Evolutionary conservation across 2,329 filamentous ascomycete genomes (phyloP).

Genomic region (Penicillium crustosum): DNA sequence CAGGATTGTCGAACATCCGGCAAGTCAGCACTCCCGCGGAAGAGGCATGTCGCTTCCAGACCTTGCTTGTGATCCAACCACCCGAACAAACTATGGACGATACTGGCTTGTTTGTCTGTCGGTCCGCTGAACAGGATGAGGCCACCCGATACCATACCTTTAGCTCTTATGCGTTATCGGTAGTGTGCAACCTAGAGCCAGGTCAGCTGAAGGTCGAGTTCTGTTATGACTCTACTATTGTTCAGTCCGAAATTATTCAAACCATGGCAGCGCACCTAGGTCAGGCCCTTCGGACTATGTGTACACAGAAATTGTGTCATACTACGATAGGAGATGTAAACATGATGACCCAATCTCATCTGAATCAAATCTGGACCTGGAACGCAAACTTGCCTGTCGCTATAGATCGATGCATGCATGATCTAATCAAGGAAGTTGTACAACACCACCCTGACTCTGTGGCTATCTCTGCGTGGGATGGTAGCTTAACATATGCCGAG

Average conservation of each 20-base stretch:
- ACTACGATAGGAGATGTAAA: not conserved
- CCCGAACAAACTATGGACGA: not conserved
- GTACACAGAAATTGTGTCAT: not conserved
- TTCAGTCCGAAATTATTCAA: not conserved
- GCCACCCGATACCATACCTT: not conserved
- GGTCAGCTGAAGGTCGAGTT: not conserved
- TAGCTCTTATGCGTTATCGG: not conserved
- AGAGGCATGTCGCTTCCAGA: not conserved
- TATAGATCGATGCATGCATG: not conserved
- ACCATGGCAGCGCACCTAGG: not conserved
- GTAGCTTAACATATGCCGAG: not conserved
- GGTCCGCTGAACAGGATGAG: not conserved
- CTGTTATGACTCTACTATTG: not conserved
- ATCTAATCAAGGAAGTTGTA: not conserved
- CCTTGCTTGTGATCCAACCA: not conserved
- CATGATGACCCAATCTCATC: not conserved
- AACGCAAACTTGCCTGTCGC: not conserved
- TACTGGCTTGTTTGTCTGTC: not conserved
- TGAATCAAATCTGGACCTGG: not conserved
- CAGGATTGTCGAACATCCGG: not conserved
- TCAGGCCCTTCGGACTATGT: not conserved
- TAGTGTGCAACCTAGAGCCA: not conserved
- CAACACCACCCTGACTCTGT: not conserved
- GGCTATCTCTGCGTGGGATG: conserved; percentile 1
- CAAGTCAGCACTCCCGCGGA: not conserved